These are phyloP conservation scores for Kurtzmaniella quercitrusa DNA, from an alignment of 1,139 yeast genomes.

Conservation along the genomic window DNA sequence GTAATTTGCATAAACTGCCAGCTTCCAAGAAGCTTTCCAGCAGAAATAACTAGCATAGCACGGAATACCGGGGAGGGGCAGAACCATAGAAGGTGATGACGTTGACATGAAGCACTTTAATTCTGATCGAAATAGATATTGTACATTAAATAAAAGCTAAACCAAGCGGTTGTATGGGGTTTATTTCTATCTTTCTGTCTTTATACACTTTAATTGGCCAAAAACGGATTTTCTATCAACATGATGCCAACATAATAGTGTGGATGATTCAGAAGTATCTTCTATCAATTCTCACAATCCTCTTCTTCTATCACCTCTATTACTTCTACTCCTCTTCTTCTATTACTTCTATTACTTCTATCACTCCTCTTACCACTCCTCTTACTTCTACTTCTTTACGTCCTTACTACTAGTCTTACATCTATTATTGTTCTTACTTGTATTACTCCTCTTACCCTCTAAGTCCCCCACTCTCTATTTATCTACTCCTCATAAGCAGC, in stretches of 20 bases:
- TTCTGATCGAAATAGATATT: not conserved
- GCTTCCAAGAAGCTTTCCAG: constrained; percentile 2
- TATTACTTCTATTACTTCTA: too few species aligned
- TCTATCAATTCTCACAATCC: too few species aligned
- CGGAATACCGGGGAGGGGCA: not conserved
- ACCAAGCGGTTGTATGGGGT: not conserved
- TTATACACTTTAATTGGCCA: too few species aligned
- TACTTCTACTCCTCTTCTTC: too few species aligned
- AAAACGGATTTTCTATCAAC: too few species aligned
- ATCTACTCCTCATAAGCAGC: constrained; percentile 37
- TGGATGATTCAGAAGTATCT: too few species aligned
- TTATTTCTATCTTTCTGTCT: too few species aligned
- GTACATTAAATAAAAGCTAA: not conserved
- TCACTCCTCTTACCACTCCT: too few species aligned
- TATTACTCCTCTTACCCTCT: not conserved
- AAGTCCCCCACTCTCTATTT: not conserved
- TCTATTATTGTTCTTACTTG: not conserved
- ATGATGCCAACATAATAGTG: too few species aligned
- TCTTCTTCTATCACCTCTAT: too few species aligned
- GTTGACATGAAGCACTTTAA: not conserved
- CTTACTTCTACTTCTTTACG: too few species aligned
- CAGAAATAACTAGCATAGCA: constrained; percentile 1
- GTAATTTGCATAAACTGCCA: constrained; percentile 6
- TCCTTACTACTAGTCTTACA: too few species aligned
- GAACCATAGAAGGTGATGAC: not conserved